Evolutionary conservation across 306 rosid genomes (phyloP).

Genomic region (Sicyos edulis): DNA sequence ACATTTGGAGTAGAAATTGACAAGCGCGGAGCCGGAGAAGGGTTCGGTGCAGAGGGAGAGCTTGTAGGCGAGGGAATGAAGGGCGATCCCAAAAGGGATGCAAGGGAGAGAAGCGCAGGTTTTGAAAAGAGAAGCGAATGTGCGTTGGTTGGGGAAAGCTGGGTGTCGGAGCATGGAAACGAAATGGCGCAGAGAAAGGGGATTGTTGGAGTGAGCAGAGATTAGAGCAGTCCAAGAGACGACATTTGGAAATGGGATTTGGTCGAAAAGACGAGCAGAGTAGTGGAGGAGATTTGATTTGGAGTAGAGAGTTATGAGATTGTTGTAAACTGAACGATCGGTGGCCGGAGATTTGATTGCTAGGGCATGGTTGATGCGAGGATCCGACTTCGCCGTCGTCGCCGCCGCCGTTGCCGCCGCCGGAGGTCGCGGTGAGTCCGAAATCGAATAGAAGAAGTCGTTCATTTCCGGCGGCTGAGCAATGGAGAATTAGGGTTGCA

Average conservation of each 20-base stretch:
- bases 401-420: not conserved
- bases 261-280: conserved; percentile 46
- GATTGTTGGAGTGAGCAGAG: conserved; percentile 50
- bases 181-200: conserved; percentile 51
- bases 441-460: not conserved
- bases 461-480: conserved; percentile 6
- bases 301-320: conserved; percentile 57
- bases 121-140: conserved; percentile 58
- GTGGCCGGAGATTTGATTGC: conserved; percentile 31
- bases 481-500: not conserved
- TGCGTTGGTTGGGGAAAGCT: conserved; percentile 63
- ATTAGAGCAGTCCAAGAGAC: conserved; percentile 78
- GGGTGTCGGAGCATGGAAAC: conserved; percentile 76
- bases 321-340: conserved; percentile 38
- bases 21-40: conserved; percentile 56
- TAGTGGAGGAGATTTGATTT: conserved; percentile 37
- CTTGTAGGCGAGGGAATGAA: conserved; percentile 62
- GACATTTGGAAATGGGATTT: conserved; percentile 53
- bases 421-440: conserved; percentile 1
- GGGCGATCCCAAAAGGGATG: conserved; percentile 49
- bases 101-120: conserved; percentile 54
- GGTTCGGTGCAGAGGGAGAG: conserved; percentile 44
- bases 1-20: conserved; percentile 51
- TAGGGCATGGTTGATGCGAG: conserved; percentile 51
- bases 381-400: conserved; percentile 33